Evolutionary conservation across 148 eudicot species (phyloP).

Genomic region (Amaranthus cruentus): DNA sequence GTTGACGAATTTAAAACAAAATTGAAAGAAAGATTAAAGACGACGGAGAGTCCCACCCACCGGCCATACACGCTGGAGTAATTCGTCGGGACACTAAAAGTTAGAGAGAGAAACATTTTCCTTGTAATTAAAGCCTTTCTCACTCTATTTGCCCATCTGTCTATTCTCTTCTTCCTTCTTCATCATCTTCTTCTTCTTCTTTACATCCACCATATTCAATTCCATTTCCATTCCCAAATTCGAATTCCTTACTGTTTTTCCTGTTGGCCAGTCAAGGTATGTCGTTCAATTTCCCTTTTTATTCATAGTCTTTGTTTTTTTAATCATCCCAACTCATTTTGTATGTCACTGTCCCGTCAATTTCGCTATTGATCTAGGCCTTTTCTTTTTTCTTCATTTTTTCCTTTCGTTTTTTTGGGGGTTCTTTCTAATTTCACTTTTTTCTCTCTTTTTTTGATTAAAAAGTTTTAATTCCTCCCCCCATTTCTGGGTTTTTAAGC

Average conservation of each 20-base stretch:
- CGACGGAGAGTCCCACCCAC: too few species aligned
- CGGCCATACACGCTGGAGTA: too few species aligned
- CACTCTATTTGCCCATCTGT: conserved; percentile 10
- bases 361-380: conserved; percentile 10
- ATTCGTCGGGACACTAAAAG: too few species aligned
- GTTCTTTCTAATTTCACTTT: conserved; percentile 9
- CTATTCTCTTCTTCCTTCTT: neutral
- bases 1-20: too few species aligned
- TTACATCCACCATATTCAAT: neutral
- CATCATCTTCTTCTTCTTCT: too few species aligned
- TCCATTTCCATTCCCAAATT: neutral
- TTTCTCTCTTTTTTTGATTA: neutral
- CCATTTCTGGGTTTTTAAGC: conserved; percentile 17
- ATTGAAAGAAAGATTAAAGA: too few species aligned
- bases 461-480: neutral
- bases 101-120: too few species aligned
- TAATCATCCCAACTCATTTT: conserved; percentile 30
- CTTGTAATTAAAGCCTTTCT: too few species aligned
- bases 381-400: neutral
- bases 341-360: conserved; percentile 21
- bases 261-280: conserved; percentile 9
- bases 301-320: neutral
- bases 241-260: neutral
- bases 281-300: neutral
- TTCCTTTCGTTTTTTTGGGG: conserved; percentile 12